phyloP scores from a whole-genome alignment of 257 asterid species.

The Solanum pimpinellifolium region DNA sequence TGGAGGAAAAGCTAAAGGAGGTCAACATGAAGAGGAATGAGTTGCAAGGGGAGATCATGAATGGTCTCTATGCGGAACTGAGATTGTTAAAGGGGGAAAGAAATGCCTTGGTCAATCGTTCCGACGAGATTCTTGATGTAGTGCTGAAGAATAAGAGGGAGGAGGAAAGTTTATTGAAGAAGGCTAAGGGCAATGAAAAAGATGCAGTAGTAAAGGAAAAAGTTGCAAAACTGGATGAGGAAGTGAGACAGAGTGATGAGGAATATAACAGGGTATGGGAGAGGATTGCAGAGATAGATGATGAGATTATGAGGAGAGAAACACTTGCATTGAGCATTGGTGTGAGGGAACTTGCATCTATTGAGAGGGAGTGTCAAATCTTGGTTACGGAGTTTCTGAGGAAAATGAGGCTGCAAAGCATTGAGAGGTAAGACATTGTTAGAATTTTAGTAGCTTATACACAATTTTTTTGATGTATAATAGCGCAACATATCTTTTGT shows the following conservation, averaged over 20 bases:
- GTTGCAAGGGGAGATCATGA: constrained; percentile 60
- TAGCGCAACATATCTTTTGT: background rate
- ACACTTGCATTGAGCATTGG: constrained; percentile 65
- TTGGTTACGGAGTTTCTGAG: constrained; percentile 39
- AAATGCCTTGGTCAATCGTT: constrained; percentile 22
- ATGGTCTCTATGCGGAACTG: constrained; percentile 43
- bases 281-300: constrained; percentile 67
- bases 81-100: constrained; percentile 33
- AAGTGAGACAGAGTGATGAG: constrained; percentile 27
- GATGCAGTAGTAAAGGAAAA: constrained; percentile 7
- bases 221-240: constrained; percentile 40
- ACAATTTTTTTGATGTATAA: background rate
- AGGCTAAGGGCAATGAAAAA: constrained; percentile 23
- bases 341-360: constrained; percentile 71
- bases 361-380: constrained; percentile 78
- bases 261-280: constrained; percentile 46
- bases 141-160: constrained; percentile 27
- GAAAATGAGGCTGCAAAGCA: constrained; percentile 29
- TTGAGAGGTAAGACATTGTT: constrained; percentile 32
- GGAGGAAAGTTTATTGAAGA: constrained; percentile 28
- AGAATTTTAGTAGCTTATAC: background rate
- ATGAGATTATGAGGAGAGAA: constrained; percentile 49
- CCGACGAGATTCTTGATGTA: constrained; percentile 22
- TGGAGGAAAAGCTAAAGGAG: constrained; percentile 43
- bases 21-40: constrained; percentile 35